phyloP scores from a whole-genome alignment of 345 rosid species.

The Pugionium cornutum region DNA sequence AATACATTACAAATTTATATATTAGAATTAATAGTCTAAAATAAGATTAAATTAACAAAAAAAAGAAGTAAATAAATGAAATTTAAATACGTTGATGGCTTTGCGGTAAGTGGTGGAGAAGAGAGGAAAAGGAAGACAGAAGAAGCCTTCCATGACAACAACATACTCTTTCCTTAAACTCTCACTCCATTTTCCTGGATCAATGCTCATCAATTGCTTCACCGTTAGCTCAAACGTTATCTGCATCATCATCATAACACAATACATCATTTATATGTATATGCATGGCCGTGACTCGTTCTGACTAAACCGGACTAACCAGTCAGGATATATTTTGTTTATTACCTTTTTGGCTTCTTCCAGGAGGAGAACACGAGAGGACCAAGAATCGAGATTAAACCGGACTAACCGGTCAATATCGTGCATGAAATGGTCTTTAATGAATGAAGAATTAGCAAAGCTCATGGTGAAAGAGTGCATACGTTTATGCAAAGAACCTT shows the following conservation, averaged over 20 bases:
- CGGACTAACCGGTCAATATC: slow-evolving; percentile 94
- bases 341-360: slow-evolving; percentile 96
- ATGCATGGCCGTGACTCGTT: too few relatives aligned
- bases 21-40: neutral
- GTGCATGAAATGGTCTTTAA: slow-evolving; percentile 71
- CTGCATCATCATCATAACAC: slow-evolving; percentile 43
- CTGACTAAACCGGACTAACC: too few relatives aligned
- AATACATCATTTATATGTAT: too few relatives aligned
- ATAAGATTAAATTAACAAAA: neutral
- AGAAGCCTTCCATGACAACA: slow-evolving; percentile 93
- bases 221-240: slow-evolving; percentile 85
- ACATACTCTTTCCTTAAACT: slow-evolving; percentile 83
- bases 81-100: slow-evolving; percentile 63
- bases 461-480: slow-evolving; percentile 98
- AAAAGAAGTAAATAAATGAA: neutral
- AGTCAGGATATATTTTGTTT: slow-evolving; percentile 14
- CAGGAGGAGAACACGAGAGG: slow-evolving; percentile 87
- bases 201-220: slow-evolving; percentile 94
- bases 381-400: slow-evolving; percentile 82
- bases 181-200: slow-evolving; percentile 97
- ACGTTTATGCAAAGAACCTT: slow-evolving; percentile 80
- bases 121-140: slow-evolving; percentile 76
- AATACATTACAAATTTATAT: neutral
- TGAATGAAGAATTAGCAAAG: slow-evolving; percentile 70
- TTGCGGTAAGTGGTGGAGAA: slow-evolving; percentile 83